Evolutionary conservation across 2,329 filamentous ascomycete species (phyloP).

Genomic region (Myotisia sp.): DNA sequence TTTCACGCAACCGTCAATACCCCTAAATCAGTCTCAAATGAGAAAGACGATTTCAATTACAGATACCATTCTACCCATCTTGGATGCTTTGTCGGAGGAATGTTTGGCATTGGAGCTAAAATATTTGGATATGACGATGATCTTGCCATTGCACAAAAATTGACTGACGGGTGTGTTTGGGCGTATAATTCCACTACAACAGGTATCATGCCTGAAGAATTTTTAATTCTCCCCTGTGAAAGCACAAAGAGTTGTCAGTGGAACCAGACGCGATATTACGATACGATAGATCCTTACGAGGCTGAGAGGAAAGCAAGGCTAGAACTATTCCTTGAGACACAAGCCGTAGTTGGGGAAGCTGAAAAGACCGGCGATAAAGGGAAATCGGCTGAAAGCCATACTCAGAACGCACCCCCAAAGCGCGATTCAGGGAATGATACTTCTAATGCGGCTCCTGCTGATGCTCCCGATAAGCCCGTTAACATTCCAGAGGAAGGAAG

Average conservation of each 20-base stretch:
- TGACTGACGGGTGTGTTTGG: constrained; percentile 44
- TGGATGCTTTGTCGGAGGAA: constrained; percentile 42
- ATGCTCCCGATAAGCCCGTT: constrained; percentile 13
- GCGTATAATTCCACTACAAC: constrained; percentile 36
- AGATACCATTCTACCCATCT: constrained; percentile 37
- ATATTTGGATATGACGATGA: constrained; percentile 39
- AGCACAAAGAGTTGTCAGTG: constrained; percentile 10
- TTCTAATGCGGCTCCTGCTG: constrained; percentile 16
- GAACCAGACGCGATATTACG: constrained; percentile 12
- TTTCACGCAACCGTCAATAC: constrained; percentile 45
- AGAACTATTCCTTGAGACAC: constrained; percentile 9
- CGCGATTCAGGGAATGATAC: background rate
- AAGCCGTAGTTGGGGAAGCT: constrained; percentile 16
- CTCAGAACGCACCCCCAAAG: background rate
- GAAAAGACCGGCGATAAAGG: constrained; percentile 6
- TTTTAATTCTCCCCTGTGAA: constrained; percentile 30
- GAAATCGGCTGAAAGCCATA: constrained; percentile 5
- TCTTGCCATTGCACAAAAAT: constrained; percentile 34
- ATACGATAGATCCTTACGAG: constrained; percentile 10
- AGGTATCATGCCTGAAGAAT: constrained; percentile 42
- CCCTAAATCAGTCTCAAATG: constrained; percentile 9
- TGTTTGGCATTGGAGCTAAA: constrained; percentile 40
- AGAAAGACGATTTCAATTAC: constrained; percentile 18
- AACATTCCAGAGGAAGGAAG: background rate
- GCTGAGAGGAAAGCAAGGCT: constrained; percentile 7